phyloP scores from a whole-genome alignment of 306 rosid species.

The Pyrus communis region DNA sequence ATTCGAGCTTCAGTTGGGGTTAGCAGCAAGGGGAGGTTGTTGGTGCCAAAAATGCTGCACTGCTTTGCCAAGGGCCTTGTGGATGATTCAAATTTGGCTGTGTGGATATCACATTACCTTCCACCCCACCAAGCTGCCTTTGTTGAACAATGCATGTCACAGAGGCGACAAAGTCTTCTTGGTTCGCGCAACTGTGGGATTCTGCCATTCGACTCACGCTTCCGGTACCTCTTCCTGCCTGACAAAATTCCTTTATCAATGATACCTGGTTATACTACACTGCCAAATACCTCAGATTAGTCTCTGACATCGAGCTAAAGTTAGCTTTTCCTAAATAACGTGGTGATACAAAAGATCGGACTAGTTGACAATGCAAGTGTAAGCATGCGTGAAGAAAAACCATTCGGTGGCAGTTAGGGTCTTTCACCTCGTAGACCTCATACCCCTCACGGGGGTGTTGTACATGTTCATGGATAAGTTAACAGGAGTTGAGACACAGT shows the following conservation, averaged over 20 bases:
- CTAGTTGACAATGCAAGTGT: neutral
- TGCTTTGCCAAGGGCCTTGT: conserved; percentile 55
- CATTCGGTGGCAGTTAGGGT: conserved; percentile 13
- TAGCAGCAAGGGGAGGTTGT: conserved; percentile 57
- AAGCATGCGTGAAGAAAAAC: neutral
- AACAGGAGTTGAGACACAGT: neutral
- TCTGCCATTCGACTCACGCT: conserved; percentile 59
- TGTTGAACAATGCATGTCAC: conserved; percentile 60
- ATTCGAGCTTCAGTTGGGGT: conserved; percentile 64
- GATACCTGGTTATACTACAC: neutral
- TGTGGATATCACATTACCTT: conserved; percentile 68
- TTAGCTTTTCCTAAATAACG: neutral
- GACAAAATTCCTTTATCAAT: conserved; percentile 13
- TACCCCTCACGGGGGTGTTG: conserved; percentile 11
- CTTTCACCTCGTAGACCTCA: conserved; percentile 11
- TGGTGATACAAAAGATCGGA: neutral
- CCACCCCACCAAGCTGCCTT: conserved; percentile 57
- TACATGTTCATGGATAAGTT: conserved; percentile 25
- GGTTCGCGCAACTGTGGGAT: conserved; percentile 62
- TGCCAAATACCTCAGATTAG: neutral
- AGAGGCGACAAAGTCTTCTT: conserved; percentile 56
- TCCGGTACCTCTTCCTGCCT: conserved; percentile 59
- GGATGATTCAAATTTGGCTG: conserved; percentile 56
- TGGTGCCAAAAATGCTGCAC: conserved; percentile 68
- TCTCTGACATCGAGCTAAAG: neutral